phyloP scores from a whole-genome alignment of 176 grass and related monocot genomes.

The Zea luxurians region DNA sequence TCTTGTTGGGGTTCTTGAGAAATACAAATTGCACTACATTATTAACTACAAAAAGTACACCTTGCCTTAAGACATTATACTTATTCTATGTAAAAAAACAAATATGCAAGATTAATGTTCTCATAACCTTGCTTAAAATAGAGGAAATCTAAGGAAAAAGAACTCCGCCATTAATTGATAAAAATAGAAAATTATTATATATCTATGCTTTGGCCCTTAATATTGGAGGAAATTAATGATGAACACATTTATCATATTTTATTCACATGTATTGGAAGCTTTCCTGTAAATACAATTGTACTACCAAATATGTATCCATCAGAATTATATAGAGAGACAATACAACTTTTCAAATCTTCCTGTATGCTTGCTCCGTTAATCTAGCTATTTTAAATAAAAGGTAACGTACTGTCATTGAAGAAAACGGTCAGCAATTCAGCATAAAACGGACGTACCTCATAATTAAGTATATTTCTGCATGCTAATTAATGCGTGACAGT shows the following conservation, averaged over 20 bases:
- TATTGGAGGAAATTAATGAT: background rate
- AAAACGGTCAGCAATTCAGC: background rate
- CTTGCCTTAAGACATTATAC: background rate
- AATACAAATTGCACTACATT: slow-evolving; percentile 13
- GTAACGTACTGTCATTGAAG: background rate
- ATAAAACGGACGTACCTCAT: slow-evolving; percentile 8
- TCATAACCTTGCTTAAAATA: background rate
- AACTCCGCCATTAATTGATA: background rate
- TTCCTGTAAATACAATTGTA: background rate
- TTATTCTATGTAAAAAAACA: background rate
- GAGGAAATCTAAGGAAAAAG: background rate
- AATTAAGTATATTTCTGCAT: background rate
- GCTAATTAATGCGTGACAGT: background rate
- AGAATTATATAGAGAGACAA: background rate
- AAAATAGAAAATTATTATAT: background rate
- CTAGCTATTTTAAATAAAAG: background rate
- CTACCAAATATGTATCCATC: background rate
- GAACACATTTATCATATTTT: background rate
- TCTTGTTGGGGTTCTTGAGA: slow-evolving; percentile 2
- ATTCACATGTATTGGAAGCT: background rate
- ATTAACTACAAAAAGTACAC: slow-evolving; percentile 13
- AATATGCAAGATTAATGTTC: background rate
- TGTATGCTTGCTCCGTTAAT: background rate
- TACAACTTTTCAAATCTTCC: background rate
- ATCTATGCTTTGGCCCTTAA: background rate